Percentiles rank a stretch among this genome's conserved stretches.
These are phyloP conservation scores for Taiozyma sp. DNA, from an alignment of 1,139 yeast species.

Conservation along the genomic window DNA sequence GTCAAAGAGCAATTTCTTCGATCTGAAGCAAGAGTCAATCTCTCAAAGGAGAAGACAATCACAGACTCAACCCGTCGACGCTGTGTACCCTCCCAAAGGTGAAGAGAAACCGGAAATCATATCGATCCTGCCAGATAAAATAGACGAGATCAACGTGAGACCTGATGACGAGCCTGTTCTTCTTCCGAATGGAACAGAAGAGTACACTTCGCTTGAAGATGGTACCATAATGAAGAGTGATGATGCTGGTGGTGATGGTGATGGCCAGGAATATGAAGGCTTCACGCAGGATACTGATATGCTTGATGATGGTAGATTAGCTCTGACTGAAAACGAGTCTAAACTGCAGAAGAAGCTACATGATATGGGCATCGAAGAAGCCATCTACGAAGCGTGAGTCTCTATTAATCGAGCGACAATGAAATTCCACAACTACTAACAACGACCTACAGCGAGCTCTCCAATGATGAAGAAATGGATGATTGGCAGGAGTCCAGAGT, in stretches of 20 bases:
- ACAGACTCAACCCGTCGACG: background rate
- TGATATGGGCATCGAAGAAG: constrained; percentile 35
- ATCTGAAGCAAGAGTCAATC: background rate
- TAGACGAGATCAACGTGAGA: background rate
- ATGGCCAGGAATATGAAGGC: constrained; percentile 29
- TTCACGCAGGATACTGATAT: constrained; percentile 24
- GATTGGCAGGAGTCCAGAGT: constrained; percentile 21
- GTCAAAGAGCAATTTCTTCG: background rate
- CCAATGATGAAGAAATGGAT: constrained; percentile 25
- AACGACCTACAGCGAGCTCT: constrained; percentile 25
- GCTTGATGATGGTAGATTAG: constrained; percentile 31
- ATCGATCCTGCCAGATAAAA: background rate
- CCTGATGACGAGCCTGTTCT: background rate
- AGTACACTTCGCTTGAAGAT: constrained; percentile 1
- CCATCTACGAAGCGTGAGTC: constrained; percentile 30
- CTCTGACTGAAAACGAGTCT: constrained; percentile 26
- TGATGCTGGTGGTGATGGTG: constrained; percentile 25
- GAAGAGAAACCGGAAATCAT: background rate
- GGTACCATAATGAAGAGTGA: background rate
- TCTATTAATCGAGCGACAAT: constrained; percentile 8
- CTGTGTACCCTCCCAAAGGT: background rate
- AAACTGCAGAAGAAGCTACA: constrained; percentile 21
- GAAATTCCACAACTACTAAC: constrained; percentile 25
- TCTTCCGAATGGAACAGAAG: background rate
- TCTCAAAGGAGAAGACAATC: background rate